phyloP scores from a whole-genome alignment of 2,329 filamentous ascomycete species.

The Aspergillus sp. region DNA sequence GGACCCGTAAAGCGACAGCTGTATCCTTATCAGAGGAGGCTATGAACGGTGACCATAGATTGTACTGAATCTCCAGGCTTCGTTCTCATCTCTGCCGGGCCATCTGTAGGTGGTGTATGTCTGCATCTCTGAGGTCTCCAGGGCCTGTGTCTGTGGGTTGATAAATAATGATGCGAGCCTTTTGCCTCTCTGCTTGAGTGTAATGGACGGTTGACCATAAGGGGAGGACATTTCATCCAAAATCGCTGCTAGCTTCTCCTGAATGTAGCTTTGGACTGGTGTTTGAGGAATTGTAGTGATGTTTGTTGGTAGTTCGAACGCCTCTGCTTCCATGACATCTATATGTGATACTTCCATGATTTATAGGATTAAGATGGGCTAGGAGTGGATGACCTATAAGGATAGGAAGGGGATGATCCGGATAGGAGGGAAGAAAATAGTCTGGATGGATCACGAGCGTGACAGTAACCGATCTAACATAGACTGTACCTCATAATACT shows the following conservation, averaged over 20 bases:
- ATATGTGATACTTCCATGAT: not conserved
- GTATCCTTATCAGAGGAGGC: not conserved
- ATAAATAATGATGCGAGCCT: constrained; percentile 27
- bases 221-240: constrained; percentile 29
- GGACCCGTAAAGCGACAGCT: constrained; percentile 58
- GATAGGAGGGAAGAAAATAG: no score
- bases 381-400: no score
- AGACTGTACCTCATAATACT: rapidly evolving
- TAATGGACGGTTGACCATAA: constrained; percentile 33
- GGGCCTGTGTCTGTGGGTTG: constrained; percentile 30
- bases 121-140: constrained; percentile 28
- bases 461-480: no score
- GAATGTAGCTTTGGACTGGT: constrained; percentile 34
- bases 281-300: constrained; percentile 6
- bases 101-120: constrained; percentile 48
- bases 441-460: no score
- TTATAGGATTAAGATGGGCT: not conserved
- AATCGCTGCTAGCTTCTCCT: constrained; percentile 27
- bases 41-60: not conserved
- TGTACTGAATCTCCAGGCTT: constrained; percentile 57
- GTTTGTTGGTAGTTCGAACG: not conserved
- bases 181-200: constrained; percentile 29
- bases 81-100: constrained; percentile 56
- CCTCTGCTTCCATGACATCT: not conserved
- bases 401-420: no score